A percentile compares a stretch with the other conserved stretches of the same genome.
phyloP scores from a whole-genome alignment of 805 yeast genomes.

The Candida insectalens region DNA sequence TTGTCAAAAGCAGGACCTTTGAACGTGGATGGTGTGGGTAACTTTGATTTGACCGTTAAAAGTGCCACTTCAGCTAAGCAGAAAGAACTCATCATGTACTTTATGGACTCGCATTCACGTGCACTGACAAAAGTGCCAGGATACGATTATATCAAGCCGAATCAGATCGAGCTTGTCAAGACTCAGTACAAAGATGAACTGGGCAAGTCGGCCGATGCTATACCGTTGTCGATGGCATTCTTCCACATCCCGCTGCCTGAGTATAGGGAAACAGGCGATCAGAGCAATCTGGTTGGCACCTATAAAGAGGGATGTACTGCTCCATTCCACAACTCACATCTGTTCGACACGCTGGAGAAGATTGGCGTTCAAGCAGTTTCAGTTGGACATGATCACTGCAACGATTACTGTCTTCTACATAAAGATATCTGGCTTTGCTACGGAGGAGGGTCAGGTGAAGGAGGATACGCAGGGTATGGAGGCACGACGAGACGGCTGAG shows the following conservation, averaged over 20 bases:
- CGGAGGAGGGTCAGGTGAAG: conserved; percentile 92
- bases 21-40: conserved; percentile 74
- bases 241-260: conserved; percentile 94
- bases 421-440: conserved; percentile 71
- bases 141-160: conserved; percentile 67
- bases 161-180: conserved; percentile 14
- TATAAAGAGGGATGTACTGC: conserved; percentile 71
- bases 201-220: conserved; percentile 10
- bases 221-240: conserved; percentile 72
- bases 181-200: conserved; percentile 4
- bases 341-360: conserved; percentile 45
- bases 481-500: conserved; percentile 78
- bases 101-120: conserved; percentile 79
- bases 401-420: conserved; percentile 76
- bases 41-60: conserved; percentile 50
- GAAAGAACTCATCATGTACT: conserved; percentile 52
- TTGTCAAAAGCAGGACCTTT: conserved; percentile 53
- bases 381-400: conserved; percentile 95
- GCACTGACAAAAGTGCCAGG: conserved; percentile 66
- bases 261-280: conserved; percentile 34
- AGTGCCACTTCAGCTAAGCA: conserved; percentile 25
- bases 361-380: conserved; percentile 65
- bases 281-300: conserved; percentile 43
- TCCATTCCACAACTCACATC: conserved; percentile 61
- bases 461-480: conserved; percentile 93